Conservation (phyloP, 176 grass and related monocot species). For the Raddia distichophylla region DNA sequence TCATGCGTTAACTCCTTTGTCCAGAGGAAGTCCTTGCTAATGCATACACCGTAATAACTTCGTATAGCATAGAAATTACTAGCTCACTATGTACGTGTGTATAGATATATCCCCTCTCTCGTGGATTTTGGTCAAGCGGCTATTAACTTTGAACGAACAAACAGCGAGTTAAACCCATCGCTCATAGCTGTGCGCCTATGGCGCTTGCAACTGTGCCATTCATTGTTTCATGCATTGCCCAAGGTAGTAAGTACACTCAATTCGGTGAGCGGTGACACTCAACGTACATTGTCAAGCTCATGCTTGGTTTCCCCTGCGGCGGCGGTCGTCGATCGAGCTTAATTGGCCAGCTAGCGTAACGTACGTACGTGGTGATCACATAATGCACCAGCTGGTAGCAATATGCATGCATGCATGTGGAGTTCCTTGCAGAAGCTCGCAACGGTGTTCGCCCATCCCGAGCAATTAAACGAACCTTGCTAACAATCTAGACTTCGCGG, state of each 20-base stretch:
- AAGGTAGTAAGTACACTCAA: neutral
- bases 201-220: neutral
- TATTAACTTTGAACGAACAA: neutral
- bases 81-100: too few species aligned
- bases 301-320: neutral
- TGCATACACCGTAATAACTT: too few species aligned
- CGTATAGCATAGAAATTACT: too few species aligned
- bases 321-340: neutral
- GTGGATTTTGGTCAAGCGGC: too few species aligned
- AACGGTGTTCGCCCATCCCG: slow-evolving; percentile 31
- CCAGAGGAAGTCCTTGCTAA: too few species aligned
- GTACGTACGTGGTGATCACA: slow-evolving; percentile 3
- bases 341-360: neutral
- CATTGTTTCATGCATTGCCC: slow-evolving; percentile 7
- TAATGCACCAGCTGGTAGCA: slow-evolving; percentile 11
- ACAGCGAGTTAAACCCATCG: neutral
- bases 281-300: neutral
- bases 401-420: slow-evolving; percentile 42
- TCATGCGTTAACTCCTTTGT: too few species aligned
- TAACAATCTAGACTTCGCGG: neutral
- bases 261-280: neutral
- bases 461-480: slow-evolving; percentile 37
- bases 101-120: too few species aligned
- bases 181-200: neutral
- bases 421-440: slow-evolving; percentile 37